Conservation (phyloP, 208 protist genomes). For the Leishmania arabica region DNA sequence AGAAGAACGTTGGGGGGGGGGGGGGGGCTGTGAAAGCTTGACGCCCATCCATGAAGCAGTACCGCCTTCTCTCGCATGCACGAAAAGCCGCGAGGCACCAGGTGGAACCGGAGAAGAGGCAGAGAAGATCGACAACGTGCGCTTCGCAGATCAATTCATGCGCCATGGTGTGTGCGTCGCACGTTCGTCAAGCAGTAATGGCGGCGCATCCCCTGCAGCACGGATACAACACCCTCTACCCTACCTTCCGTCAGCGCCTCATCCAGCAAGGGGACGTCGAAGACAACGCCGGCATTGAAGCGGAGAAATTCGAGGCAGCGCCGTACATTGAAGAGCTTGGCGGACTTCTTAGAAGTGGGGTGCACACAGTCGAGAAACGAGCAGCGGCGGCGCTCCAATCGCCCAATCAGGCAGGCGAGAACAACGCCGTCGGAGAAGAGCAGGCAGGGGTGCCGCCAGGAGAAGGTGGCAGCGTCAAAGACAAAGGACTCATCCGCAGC, state of each 20-base stretch:
- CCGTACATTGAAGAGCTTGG: conserved; percentile 77
- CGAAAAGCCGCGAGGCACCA: neutral
- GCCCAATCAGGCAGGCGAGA: conserved; percentile 58
- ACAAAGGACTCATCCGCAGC: conserved; percentile 54
- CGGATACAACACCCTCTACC: conserved; percentile 39
- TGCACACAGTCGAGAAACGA: conserved; percentile 62
- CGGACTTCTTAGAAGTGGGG: conserved; percentile 42
- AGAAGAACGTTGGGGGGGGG: neutral
- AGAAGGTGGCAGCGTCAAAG: conserved; percentile 14
- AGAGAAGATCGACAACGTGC: neutral
- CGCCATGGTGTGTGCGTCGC: neutral
- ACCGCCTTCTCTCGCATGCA: neutral
- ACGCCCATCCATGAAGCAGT: neutral
- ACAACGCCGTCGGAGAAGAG: conserved; percentile 82
- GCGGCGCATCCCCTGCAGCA: conserved; percentile 33
- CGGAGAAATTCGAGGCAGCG: conserved; percentile 72
- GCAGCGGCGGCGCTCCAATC: conserved; percentile 70
- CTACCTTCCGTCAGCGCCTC: conserved; percentile 58
- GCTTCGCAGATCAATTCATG: neutral
- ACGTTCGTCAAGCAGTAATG: conserved; percentile 21
- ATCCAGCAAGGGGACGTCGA: conserved; percentile 48
- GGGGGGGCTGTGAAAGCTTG: neutral
- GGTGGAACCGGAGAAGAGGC: neutral
- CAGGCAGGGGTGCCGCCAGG: conserved; percentile 29
- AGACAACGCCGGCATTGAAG: conserved; percentile 36